Evolutionary conservation across 208 protist genomes (phyloP).

Genomic region (Trypanosoma melophagium): DNA sequence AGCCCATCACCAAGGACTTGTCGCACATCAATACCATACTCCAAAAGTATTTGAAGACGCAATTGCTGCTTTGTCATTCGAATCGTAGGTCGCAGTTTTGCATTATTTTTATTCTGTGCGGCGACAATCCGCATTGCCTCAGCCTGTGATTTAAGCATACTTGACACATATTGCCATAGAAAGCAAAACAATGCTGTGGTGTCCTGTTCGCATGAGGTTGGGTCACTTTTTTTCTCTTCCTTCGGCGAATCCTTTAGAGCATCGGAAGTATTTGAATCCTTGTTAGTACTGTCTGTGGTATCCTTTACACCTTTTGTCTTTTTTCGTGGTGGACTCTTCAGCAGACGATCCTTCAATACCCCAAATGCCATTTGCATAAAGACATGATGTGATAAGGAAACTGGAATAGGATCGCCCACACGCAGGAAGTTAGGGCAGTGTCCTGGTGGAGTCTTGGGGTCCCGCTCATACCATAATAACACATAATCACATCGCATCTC

Average conservation of each 20-base stretch:
- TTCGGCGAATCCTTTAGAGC: neutral
- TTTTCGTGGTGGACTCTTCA: neutral
- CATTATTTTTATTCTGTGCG: neutral
- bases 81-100: slow-evolving; percentile 4
- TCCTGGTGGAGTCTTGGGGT: slow-evolving; percentile 16
- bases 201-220: slow-evolving; percentile 11
- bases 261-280: neutral
- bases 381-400: slow-evolving; percentile 31
- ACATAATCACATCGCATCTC: slow-evolving; percentile 29
- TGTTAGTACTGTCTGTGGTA: neutral
- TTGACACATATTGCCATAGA: slow-evolving; percentile 25
- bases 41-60: slow-evolving; percentile 32
- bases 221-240: neutral
- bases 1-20: slow-evolving; percentile 29
- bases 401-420: slow-evolving; percentile 28
- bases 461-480: slow-evolving; percentile 32
- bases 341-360: slow-evolving; percentile 29
- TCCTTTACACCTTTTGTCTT: neutral
- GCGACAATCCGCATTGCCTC: slow-evolving; percentile 13
- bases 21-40: slow-evolving; percentile 32
- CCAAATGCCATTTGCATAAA: slow-evolving; percentile 40
- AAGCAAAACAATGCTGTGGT: slow-evolving; percentile 31
- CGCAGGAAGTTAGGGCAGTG: slow-evolving; percentile 25
- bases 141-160: slow-evolving; percentile 23
- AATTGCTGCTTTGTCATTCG: slow-evolving; percentile 36